Base-by-base conservation (phyloP, 176 grass and related monocot species). In the Triticum timopheevii region DNA sequence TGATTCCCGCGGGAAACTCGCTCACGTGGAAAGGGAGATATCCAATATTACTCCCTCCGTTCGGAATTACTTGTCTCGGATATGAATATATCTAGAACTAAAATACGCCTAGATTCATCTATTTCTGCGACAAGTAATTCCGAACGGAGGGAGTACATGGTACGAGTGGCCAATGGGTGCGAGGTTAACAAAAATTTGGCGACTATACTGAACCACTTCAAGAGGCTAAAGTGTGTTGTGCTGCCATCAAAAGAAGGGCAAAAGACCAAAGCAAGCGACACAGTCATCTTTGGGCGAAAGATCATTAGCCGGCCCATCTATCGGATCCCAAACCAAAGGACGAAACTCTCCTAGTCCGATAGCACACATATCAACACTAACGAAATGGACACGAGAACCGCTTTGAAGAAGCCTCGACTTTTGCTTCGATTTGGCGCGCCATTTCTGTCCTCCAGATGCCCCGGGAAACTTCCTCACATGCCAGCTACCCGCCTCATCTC, bases 391-490 rank as follows among this genome's bases (percentile, higher is more conserved):
- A 71, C 0, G 38, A 33, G 1, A 16, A 61, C 52, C 69, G 13
- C 72, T 78, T 82, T 83, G 13, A 16, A 49, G 0, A 30, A 30
- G 28, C 28, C 28, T 30, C 28, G 28, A 30, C 28, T 30, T 30
- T 30, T 30, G 28, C 28, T 30, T 30, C 28, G 28, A 76, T 77
- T 62, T 23, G 3, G 72, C 28, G 16, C 20, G 22, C 56, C 42
- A 61, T 61, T 61, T 39, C 30, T 38, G 20, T 3, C 68, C 0
- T 6, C 1, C 16, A 71, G 15, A 80, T 36, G 59, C 56, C n/a
- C 20, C 16, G 71, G 33, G 63, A 90, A 90, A 82, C 52, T 86
- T 72, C 64, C 65, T 77, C 28, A 0, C 86, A 24, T 50, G 34
- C 23, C 8, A 3, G 30, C 4, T 4, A 28, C 68, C 28, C 27